Evolutionary conservation across 139 green algal genomes (phyloP), one percentile per base, ranked within the genome.

Genomic region (Asterochloris erici): DNA sequence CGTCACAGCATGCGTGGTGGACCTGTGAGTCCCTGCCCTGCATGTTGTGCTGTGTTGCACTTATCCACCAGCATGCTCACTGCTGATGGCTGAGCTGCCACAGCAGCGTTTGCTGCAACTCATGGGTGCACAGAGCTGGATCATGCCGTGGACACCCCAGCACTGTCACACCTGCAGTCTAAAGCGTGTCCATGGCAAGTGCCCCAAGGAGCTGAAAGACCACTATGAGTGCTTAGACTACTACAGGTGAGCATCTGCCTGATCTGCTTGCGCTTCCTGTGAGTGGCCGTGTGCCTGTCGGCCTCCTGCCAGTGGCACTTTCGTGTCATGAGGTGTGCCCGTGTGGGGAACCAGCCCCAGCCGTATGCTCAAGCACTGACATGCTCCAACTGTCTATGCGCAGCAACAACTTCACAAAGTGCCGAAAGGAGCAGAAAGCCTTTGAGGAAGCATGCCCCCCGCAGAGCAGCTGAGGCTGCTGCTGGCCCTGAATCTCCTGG

Each of bases 151-250:
- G 14, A 23, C 21, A 69, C 38, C 23, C 26, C 69, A 64, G 71
- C 6, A 68, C 63, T 29, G 47, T 76, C 16, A 63, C 2, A 4
- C 27, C 21, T 84, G 78, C 81, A 93, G 90, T 62, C 73, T 94
- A 38, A 93, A 93, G 82, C 87, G 92, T 23, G 62, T 93, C 12
- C 89, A 92, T 63, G 47, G 75, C 14, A 90, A 89, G 68, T 82
- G 79, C 38, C 90, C 90, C 21, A 16, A 87, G 47, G 81, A 94
- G 70, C 77, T 94, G 14, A 92, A 91, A 69, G 81, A 81, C 0
- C 93, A 88, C 78, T 91, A 87, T 75, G 88, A 91, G 68, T 94
- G 90, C 81, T 90, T 94, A 85, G 90, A 94, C 79, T 94, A 94
- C 74, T 92, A 91, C 81, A 92, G 89, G 89, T 90, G 23, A 27